A percentile compares a stretch with the other conserved stretches of the same genome.
These are phyloP conservation scores for Lasiodiplodia gonubiensis DNA, from an alignment of 2,329 filamentous ascomycete species.

Conservation along the genomic window DNA sequence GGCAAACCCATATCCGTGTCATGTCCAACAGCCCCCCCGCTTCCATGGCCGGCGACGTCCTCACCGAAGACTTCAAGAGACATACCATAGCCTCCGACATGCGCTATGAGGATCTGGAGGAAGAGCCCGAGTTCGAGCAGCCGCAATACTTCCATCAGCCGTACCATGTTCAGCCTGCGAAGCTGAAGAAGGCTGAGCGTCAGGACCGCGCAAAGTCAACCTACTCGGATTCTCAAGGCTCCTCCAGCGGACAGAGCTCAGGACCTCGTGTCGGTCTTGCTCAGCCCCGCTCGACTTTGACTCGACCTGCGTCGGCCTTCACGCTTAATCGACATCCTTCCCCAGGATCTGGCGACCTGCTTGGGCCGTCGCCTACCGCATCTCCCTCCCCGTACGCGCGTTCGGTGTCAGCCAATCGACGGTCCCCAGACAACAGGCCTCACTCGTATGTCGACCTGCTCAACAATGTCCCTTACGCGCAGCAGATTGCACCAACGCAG, in stretches of 20 bases:
- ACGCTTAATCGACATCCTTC: slow-evolving; percentile 68
- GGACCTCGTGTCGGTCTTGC: slow-evolving; percentile 40
- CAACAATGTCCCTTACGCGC: slow-evolving; percentile 75
- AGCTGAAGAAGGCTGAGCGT: slow-evolving; percentile 27
- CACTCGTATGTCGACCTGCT: slow-evolving; percentile 67
- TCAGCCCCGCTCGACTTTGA: slow-evolving; percentile 62
- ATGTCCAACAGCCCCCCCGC: slow-evolving; percentile 20
- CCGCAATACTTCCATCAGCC: slow-evolving; percentile 60
- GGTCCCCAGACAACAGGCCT: slow-evolving; percentile 64
- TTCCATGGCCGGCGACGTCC: slow-evolving; percentile 14
- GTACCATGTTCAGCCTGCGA: slow-evolving; percentile 42
- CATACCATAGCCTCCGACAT: slow-evolving; percentile 8
- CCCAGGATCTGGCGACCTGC: slow-evolving; percentile 52
- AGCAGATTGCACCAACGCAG: slow-evolving; percentile 69
- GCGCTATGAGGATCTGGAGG: slow-evolving; percentile 30
- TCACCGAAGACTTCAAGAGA: slow-evolving; percentile 22
- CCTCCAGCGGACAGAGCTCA: slow-evolving; percentile 37
- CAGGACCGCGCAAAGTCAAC: slow-evolving; percentile 38
- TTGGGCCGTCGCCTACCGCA: slow-evolving; percentile 45
- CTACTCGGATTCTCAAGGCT: slow-evolving; percentile 39
- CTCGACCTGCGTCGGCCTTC: slow-evolving; percentile 77
- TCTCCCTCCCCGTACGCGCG: slow-evolving; percentile 53
- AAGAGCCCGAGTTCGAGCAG: slow-evolving; percentile 49
- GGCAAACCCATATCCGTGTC: slow-evolving; percentile 13
- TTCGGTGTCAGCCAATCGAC: slow-evolving; percentile 57